Evolutionary conservation across 371 early-diverging fungal genomes (phyloP).

Genomic region (Sporodiniella umbellata): DNA sequence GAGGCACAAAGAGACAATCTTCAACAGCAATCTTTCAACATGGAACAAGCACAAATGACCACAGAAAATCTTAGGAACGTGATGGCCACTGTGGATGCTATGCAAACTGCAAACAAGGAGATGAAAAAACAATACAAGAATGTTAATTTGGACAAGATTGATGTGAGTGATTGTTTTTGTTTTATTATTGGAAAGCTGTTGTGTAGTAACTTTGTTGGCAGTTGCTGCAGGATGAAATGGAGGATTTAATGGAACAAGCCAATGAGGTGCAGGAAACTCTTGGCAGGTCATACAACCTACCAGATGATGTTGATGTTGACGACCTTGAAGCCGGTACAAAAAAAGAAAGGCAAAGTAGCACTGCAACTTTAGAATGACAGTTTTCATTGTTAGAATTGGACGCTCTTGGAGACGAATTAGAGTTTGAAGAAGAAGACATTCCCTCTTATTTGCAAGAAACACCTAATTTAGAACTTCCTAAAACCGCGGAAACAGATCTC

Average conservation of each 20-base stretch:
- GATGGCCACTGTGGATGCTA: conserved; percentile 90
- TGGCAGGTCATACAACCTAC: conserved; percentile 86
- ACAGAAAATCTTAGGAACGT: conserved; percentile 95
- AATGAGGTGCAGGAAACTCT: conserved; percentile 95
- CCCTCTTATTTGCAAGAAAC: conserved; percentile 66
- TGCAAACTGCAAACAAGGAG: conserved; percentile 90
- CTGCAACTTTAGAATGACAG: too few species aligned
- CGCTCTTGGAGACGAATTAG: conserved; percentile 88
- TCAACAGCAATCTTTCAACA: conserved; percentile 93
- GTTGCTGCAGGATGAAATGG: conserved; percentile 92
- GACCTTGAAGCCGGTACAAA: conserved; percentile 90
- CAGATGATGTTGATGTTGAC: conserved; percentile 94
- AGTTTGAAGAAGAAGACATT: conserved; percentile 75
- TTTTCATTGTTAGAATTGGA: conserved; percentile 80
- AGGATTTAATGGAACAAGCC: conserved; percentile 91
- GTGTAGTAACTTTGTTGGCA: too few species aligned
- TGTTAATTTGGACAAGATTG: conserved; percentile 89
- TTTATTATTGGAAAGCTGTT: too few species aligned
- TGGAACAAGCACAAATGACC: conserved; percentile 94
- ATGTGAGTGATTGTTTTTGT: conserved; percentile 49
- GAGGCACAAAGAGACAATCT: conserved; percentile 91
- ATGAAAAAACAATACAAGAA: conserved; percentile 84
- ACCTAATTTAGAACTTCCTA: conserved; percentile 42
- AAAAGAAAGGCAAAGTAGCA: too few species aligned
- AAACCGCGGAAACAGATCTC: conserved; percentile 48